Base-by-base conservation (phyloP, 2,329 filamentous ascomycete species). In the Ambrosiella beaveri region DNA sequence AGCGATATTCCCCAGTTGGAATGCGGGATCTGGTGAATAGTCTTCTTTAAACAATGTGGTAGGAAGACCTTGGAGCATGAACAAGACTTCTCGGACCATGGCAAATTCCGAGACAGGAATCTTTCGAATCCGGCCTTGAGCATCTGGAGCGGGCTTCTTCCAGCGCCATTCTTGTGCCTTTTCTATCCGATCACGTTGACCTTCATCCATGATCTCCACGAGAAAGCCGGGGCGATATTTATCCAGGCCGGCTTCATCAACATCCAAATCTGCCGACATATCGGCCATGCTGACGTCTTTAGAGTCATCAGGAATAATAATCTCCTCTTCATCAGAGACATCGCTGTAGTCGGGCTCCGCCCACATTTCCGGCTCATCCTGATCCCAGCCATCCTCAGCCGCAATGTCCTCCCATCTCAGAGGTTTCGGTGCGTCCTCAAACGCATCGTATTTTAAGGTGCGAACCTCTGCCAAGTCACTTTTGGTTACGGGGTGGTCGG, bases 361-460 rank as follows among this genome's bases (percentile, higher is more conserved):
- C 88, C 88, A 95, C 2, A 93, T 70, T 2, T 75, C 77, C 19
- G 78, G 76, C 36, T 88, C 78, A 9, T 76, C 73, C 7, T 49
- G 37, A 19, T 80, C 79, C 68, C 88, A 84, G 1, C 85, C 81
- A 63, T 93, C 88, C 55, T 91, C 84, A 7, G 74, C 77, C 53
- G 88, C 76, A 56, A 96, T 82, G 40, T 95, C 84, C 57, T 82
- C 77, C 90, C 90, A 96, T 19, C 77, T 85, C 57, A 95, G 68
- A 1, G 70, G 66, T 13, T 73, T 71, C 3, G 73, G 68, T 7
- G 71, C 68, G 1, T 75, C 71, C 41, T 73, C 67, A 27, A 19
- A 49, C 5, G 9, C 39, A 39, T 40, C 50, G 6, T 54, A 47
- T 36, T 54, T 41, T 1, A 85, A 68, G 1, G 71, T 67, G 15